phyloP scores from a whole-genome alignment of 257 asterid genomes.

The Nicotiana tabacum region DNA sequence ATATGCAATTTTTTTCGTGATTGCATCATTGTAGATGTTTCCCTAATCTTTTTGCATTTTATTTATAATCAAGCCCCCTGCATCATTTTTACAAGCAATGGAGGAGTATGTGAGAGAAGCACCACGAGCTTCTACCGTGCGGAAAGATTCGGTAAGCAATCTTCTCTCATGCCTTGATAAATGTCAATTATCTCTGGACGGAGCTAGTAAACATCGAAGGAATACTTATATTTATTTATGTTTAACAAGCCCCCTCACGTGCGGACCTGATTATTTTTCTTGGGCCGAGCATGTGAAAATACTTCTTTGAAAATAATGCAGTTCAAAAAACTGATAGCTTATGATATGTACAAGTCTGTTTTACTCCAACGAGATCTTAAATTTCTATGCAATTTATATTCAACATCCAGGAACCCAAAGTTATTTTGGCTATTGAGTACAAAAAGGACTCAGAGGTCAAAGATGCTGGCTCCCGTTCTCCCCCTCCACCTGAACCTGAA shows the following conservation, averaged over 20 bases:
- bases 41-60: not conserved
- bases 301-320: not conserved
- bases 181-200: not conserved
- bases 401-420: slow-evolving; percentile 26
- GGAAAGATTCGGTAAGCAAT: slow-evolving; percentile 59
- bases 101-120: slow-evolving; percentile 97
- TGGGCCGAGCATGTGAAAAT: not conserved
- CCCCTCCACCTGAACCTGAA: slow-evolving; percentile 45
- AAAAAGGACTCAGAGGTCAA: slow-evolving; percentile 56
- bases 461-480: slow-evolving; percentile 51
- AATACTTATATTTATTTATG: not conserved
- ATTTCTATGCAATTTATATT: not conserved
- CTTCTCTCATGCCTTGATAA: slow-evolving; percentile 6
- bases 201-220: not conserved
- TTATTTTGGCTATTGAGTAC: slow-evolving; percentile 72
- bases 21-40: not conserved
- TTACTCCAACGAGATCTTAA: not conserved
- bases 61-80: slow-evolving; percentile 70
- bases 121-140: slow-evolving; percentile 74
- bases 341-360: not conserved
- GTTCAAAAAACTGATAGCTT: not conserved
- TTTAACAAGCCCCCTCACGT: not conserved
- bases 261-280: not conserved
- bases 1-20: not conserved
- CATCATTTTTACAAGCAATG: slow-evolving; percentile 94